phyloP scores from a whole-genome alignment of 2,329 filamentous ascomycete species.

The Didymellaceae sp. region DNA sequence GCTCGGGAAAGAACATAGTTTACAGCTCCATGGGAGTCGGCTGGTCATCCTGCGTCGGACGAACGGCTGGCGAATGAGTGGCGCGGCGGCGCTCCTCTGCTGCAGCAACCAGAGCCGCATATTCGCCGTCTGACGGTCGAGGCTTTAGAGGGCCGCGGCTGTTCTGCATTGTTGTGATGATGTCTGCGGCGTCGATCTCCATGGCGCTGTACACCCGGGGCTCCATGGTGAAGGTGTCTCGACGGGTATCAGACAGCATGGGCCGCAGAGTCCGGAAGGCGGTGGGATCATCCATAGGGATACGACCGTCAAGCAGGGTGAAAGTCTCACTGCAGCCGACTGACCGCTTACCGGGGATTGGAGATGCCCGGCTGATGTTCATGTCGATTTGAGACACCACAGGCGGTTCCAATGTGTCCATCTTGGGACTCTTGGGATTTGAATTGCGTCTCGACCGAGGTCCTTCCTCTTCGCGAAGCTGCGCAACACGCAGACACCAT shows the following conservation, averaged over 20 bases:
- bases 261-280: conserved; percentile 44
- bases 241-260: conserved; percentile 24
- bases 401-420: conserved; percentile 39
- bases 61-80: conserved; percentile 27
- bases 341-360: conserved; percentile 23
- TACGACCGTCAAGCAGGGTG: conserved; percentile 43
- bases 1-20: conserved; percentile 10
- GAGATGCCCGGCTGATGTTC: conserved; percentile 16
- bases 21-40: conserved; percentile 16
- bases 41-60: background rate
- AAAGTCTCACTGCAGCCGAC: conserved; percentile 47
- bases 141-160: conserved; percentile 35
- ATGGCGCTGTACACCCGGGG: conserved; percentile 45
- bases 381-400: conserved; percentile 31
- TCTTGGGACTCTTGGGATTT: conserved; percentile 15
- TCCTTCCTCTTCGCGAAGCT: conserved; percentile 29
- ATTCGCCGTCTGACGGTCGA: conserved; percentile 41
- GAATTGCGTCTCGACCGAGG: conserved; percentile 10
- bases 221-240: conserved; percentile 35
- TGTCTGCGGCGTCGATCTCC: conserved; percentile 46
- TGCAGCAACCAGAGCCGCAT: conserved; percentile 35
- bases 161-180: conserved; percentile 46
- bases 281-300: conserved; percentile 40
- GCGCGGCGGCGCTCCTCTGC: conserved; percentile 36
- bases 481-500: conserved; percentile 45